A percentile compares a stretch with the other conserved stretches of the same genome.
Conservation (phyloP, 805 yeast species). For the Candida schatavii region DNA sequence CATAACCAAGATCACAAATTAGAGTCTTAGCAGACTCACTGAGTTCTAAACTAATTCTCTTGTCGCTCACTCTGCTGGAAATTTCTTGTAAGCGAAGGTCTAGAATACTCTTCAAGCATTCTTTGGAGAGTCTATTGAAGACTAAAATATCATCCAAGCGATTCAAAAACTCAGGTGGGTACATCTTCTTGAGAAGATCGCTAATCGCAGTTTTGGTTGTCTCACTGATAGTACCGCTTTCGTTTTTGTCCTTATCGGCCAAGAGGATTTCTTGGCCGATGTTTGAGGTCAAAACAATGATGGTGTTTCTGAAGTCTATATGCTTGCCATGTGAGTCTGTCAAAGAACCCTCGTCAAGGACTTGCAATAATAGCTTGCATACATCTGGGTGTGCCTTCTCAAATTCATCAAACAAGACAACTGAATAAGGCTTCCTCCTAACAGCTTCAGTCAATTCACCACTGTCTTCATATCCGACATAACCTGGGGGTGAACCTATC, state of each 20-base stretch:
- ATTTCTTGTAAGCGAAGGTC: slow-evolving; percentile 83
- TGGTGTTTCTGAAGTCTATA: slow-evolving; percentile 91
- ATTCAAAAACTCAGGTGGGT: slow-evolving; percentile 94
- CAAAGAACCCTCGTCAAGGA: slow-evolving; percentile 89
- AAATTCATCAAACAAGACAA: slow-evolving; percentile 90
- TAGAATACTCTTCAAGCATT: slow-evolving; percentile 73
- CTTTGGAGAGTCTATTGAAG: slow-evolving; percentile 83
- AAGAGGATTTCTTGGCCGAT: slow-evolving; percentile 90
- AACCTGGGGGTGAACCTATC: slow-evolving; percentile 98
- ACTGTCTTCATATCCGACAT: slow-evolving; percentile 92
- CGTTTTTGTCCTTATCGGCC: slow-evolving; percentile 56
- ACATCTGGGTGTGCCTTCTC: slow-evolving; percentile 97
- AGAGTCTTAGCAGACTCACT: slow-evolving; percentile 67
- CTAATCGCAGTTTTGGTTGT: slow-evolving; percentile 56
- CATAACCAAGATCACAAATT: slow-evolving; percentile 85
- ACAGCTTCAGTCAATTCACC: slow-evolving; percentile 98
- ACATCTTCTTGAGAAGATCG: slow-evolving; percentile 64
- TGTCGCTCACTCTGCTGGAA: slow-evolving; percentile 70
- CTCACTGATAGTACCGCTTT: slow-evolving; percentile 57
- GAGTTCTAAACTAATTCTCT: slow-evolving; percentile 63
- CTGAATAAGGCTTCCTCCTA: slow-evolving; percentile 91
- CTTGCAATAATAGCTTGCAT: slow-evolving; percentile 87
- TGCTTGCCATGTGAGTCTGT: slow-evolving; percentile 95
- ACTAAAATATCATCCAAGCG: slow-evolving; percentile 92
- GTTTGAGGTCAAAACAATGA: slow-evolving; percentile 94